Conservation (phyloP, 208 protist genomes). For the Crithidia bombi region DNA sequence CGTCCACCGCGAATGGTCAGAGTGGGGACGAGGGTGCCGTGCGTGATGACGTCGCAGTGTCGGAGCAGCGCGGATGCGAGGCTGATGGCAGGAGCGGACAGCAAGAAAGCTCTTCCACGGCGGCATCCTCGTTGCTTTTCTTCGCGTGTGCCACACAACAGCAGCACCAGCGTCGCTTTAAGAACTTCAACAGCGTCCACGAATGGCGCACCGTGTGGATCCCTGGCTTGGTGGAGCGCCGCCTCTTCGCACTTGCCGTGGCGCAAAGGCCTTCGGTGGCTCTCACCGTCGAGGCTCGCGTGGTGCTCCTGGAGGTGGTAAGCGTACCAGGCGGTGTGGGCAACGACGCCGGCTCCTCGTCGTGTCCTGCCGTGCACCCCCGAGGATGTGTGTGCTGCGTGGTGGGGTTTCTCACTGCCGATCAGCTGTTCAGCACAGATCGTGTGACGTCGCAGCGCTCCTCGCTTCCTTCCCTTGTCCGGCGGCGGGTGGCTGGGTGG, state of each 20-base stretch:
- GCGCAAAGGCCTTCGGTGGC: slow-evolving; percentile 38
- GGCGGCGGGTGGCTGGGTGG: slow-evolving; percentile 11
- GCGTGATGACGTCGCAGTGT: too few species aligned
- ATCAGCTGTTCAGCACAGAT: not conserved
- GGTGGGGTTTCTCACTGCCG: slow-evolving; percentile 23
- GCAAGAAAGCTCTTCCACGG: not conserved
- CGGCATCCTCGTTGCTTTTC: not conserved
- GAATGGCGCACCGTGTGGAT: slow-evolving; percentile 22
- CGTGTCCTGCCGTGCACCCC: not conserved
- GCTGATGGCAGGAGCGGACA: not conserved
- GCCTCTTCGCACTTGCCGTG: slow-evolving; percentile 52
- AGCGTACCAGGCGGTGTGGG: not conserved
- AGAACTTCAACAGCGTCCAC: slow-evolving; percentile 19
- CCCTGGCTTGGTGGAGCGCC: slow-evolving; percentile 44
- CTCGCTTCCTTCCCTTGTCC: slow-evolving; percentile 2
- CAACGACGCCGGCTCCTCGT: not conserved
- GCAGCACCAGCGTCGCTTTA: not conserved
- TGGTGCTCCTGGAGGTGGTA: slow-evolving; percentile 34
- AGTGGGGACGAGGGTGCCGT: not conserved
- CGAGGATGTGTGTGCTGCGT: slow-evolving; percentile 32
- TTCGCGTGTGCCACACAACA: not conserved
- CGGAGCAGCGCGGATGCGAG: not conserved
- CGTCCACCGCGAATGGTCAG: not conserved
- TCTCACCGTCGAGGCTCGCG: slow-evolving; percentile 39
- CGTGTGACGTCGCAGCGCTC: not conserved